Evolutionary conservation across 1,284 basidiomycete species (phyloP).

Genomic region (Cutaneotrichosporon arboriforme): DNA sequence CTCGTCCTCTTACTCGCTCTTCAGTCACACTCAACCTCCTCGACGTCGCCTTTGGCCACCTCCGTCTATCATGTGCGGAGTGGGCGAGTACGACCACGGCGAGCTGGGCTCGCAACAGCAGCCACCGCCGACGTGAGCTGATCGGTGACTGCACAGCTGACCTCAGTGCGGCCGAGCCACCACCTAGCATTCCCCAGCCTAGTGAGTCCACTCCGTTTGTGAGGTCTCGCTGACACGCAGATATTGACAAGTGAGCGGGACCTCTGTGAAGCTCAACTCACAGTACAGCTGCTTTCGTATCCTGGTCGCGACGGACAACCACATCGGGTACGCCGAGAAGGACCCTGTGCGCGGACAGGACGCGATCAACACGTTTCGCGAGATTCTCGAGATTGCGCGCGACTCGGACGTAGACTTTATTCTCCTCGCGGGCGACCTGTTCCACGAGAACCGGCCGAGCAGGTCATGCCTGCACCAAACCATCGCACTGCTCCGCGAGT

Average conservation of each 20-base stretch:
- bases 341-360: constrained; percentile 93
- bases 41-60: no score
- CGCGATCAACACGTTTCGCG: constrained; percentile 89
- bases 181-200: constrained; percentile 29
- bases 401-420: constrained; percentile 90
- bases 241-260: constrained; percentile 11
- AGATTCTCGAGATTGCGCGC: constrained; percentile 84
- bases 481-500: constrained; percentile 83
- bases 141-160: neutral
- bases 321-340: constrained; percentile 90
- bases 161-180: constrained; percentile 19
- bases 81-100: neutral
- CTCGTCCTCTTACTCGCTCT: no score
- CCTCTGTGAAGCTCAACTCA: no score
- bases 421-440: constrained; percentile 89
- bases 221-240: neutral
- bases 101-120: neutral
- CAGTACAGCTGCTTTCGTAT: constrained; percentile 59
- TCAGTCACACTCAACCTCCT: no score
- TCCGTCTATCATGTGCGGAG: neutral
- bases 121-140: neutral
- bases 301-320: constrained; percentile 87
- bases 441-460: constrained; percentile 95
- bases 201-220: neutral
- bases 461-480: constrained; percentile 82